Percentiles rank a stretch among this genome's conserved stretches.
These are phyloP conservation scores for Moringa oleifera DNA, from an alignment of 345 rosid genomes.

Conservation along the genomic window DNA sequence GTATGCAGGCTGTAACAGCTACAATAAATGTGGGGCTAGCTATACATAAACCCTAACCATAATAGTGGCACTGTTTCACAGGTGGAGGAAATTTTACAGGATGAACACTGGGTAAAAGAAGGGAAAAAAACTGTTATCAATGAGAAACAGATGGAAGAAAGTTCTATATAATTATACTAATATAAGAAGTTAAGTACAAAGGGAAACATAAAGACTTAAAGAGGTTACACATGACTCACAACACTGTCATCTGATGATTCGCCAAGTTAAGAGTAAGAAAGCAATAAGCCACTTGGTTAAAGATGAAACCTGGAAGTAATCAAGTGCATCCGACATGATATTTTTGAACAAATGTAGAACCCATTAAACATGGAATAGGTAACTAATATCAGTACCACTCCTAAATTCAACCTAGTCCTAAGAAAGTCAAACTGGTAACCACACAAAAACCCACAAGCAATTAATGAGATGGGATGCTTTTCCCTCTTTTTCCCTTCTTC, in stretches of 20 bases:
- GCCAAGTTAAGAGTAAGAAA: neutral
- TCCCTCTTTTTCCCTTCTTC: too few species aligned
- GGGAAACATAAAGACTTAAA: neutral
- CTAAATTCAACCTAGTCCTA: neutral
- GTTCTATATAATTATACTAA: too few species aligned
- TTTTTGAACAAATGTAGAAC: neutral
- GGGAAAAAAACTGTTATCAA: neutral
- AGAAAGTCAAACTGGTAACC: slow-evolving; percentile 1
- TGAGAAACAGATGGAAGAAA: neutral
- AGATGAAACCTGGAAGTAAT: neutral
- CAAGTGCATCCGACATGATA: neutral
- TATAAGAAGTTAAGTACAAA: neutral
- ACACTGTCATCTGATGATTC: too few species aligned
- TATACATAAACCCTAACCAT: too few species aligned
- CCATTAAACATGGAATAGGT: neutral
- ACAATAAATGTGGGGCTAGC: too few species aligned
- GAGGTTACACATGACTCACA: neutral
- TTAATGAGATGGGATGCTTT: neutral
- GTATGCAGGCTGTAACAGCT: too few species aligned
- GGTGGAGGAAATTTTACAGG: neutral
- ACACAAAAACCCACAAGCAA: neutral
- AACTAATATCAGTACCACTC: neutral
- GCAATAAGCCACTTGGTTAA: neutral
- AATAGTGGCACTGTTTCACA: too few species aligned
- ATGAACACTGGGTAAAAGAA: neutral